Conservation (phyloP, 768 basidiomycete genomes). For the Nidularia sp. region DNA sequence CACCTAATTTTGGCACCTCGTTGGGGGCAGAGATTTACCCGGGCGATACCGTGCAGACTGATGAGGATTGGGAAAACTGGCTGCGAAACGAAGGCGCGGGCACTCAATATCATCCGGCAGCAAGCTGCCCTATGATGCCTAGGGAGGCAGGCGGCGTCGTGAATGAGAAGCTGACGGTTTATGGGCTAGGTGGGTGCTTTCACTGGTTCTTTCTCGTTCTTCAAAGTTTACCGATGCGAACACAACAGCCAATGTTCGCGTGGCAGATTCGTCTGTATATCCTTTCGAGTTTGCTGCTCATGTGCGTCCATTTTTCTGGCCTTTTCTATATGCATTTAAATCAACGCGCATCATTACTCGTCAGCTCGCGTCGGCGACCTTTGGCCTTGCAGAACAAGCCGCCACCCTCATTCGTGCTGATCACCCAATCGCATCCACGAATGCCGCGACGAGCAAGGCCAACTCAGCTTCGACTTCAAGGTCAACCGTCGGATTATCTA, state of each 20-base stretch:
- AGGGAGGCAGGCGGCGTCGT: slow-evolving; percentile 24
- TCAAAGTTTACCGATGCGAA: background rate
- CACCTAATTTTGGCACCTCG: slow-evolving; percentile 38
- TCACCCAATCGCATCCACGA: background rate
- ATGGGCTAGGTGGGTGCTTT: slow-evolving; percentile 18
- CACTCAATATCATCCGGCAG: slow-evolving; percentile 56
- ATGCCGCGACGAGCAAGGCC: no score
- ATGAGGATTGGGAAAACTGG: slow-evolving; percentile 55
- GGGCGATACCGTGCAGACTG: slow-evolving; percentile 32
- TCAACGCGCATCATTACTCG: background rate
- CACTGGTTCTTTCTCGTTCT: background rate
- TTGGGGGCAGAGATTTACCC: slow-evolving; percentile 26
- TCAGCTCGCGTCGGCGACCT: slow-evolving; percentile 22
- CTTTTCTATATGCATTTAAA: background rate
- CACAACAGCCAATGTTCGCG: slow-evolving; percentile 45
- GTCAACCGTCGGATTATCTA: no score
- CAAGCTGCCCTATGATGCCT: slow-evolving; percentile 25
- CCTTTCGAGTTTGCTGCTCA: slow-evolving; percentile 38
- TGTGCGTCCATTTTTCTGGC: slow-evolving; percentile 10
- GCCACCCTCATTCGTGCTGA: slow-evolving; percentile 13
- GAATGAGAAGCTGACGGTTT: slow-evolving; percentile 20
- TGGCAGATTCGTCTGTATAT: slow-evolving; percentile 53
- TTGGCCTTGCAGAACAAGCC: slow-evolving; percentile 23
- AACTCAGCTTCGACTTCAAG: no score
- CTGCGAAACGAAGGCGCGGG: slow-evolving; percentile 29